These are phyloP conservation scores for Inonotus hispidus DNA, from an alignment of 1,284 basidiomycete genomes.

Conservation along the genomic window DNA sequence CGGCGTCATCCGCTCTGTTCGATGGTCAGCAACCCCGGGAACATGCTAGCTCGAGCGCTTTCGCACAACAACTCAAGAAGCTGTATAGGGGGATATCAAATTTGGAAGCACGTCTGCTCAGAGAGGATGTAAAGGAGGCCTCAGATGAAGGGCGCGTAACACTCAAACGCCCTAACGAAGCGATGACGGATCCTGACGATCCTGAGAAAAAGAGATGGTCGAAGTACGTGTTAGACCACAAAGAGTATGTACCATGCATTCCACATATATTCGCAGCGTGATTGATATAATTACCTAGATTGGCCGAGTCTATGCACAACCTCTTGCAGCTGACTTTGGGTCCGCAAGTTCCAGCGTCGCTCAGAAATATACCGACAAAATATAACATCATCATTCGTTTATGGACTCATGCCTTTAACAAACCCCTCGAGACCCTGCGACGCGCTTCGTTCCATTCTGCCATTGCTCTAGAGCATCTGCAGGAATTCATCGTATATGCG, in stretches of 20 bases:
- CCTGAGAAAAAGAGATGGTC: slow-evolving; percentile 62
- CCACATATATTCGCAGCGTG: slow-evolving; percentile 13
- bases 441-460: slow-evolving; percentile 65
- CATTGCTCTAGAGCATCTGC: slow-evolving; percentile 70
- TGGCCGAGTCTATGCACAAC: slow-evolving; percentile 86
- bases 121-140: slow-evolving; percentile 49
- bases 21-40: slow-evolving; percentile 39
- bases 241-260: slow-evolving; percentile 43
- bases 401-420: slow-evolving; percentile 90
- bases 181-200: slow-evolving; percentile 42
- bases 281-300: slow-evolving; percentile 37
- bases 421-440: slow-evolving; percentile 84
- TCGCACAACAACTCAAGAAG: slow-evolving; percentile 65
- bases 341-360: slow-evolving; percentile 80
- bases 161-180: slow-evolving; percentile 38
- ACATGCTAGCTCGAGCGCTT: slow-evolving; percentile 56
- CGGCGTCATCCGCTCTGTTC: slow-evolving; percentile 62
- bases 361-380: slow-evolving; percentile 85
- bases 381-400: slow-evolving; percentile 94
- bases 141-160: slow-evolving; percentile 48
- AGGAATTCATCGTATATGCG: slow-evolving; percentile 91
- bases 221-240: slow-evolving; percentile 62
- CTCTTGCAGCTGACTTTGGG: slow-evolving; percentile 84
- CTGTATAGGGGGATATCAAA: slow-evolving; percentile 72
- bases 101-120: slow-evolving; percentile 68